Evolutionary conservation across 129 eudicot genomes (phyloP).

Genomic region (Scalesia atractyloides): DNA sequence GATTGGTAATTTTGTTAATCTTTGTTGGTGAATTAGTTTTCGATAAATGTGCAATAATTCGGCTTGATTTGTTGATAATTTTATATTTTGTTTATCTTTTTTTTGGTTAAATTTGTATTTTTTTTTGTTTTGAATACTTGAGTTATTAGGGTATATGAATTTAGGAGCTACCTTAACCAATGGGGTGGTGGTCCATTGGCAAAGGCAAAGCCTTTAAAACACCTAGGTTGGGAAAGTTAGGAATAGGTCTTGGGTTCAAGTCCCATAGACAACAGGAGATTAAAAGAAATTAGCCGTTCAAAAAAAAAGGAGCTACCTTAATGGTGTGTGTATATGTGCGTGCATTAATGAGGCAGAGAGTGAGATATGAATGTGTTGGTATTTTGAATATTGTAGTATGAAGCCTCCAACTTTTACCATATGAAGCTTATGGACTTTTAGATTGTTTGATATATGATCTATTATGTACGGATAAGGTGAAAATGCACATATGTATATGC

Average conservation of each 20-base stretch:
- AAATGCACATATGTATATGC: too few species aligned
- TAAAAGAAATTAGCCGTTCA: too few species aligned
- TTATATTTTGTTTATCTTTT: neutral
- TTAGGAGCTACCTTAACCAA: neutral
- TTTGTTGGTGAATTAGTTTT: constrained; percentile 19
- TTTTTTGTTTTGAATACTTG: neutral
- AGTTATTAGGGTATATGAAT: neutral
- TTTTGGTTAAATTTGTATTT: too few species aligned
- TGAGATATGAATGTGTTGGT: constrained; percentile 12
- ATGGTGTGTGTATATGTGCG: neutral
- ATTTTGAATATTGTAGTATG: neutral
- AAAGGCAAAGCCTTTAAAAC: too few species aligned
- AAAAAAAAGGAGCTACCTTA: too few species aligned
- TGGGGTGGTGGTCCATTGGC: too few species aligned
- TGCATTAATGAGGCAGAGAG: constrained; percentile 6
- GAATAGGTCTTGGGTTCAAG: too few species aligned
- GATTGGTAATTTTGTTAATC: neutral
- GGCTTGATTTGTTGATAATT: constrained; percentile 7
- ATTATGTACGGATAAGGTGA: neutral
- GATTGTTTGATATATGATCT: neutral
- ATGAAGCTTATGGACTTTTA: neutral
- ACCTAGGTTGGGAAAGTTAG: too few species aligned
- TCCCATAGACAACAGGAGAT: too few species aligned
- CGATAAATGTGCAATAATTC: constrained; percentile 9
- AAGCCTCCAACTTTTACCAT: neutral